Base-by-base conservation (phyloP, 805 yeast genomes). In the Yamadazyma akitaensis region DNA sequence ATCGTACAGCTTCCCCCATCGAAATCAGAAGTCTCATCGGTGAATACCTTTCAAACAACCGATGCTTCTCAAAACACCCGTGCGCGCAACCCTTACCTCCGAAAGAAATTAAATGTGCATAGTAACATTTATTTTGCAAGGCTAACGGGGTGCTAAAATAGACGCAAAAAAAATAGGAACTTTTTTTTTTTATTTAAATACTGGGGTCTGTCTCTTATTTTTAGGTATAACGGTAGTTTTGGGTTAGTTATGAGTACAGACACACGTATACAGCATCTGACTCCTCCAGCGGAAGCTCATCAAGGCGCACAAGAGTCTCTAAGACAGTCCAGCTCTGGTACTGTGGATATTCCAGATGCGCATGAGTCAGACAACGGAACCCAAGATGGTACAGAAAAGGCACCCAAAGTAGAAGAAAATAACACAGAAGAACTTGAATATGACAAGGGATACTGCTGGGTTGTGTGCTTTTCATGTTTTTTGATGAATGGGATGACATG, bases 401-500 rank as follows among this genome's bases (percentile, higher is more conserved):
- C 24, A 4, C 26, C 14, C 7, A 24, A 41, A 32, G 31, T 19
- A 10, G 37, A 26, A 24, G 31, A 39, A 21, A 14, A 38, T 4
- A 44, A 44, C 31, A 25, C 16, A 2, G 49, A 45, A 19, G 28
- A 40, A 3, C 44, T 48, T 10, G 53, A 51, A 17, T 49, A 54
- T 18, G 91, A 85, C 60, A 84, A 81, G 37, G 89, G 89, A 2
- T 75, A 79, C 47, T 88, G 86, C 1, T 82, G 88, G 85, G 80
- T 84, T 0, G 70, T 82, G 17, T 75, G 78, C 12, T 49, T 76
- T 13, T 79, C 81, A 12, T 73, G 78, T 3, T 65, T 72, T 25
- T 43, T 80, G 3, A 64, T 80, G 35, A 79, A 80, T 60, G 76
- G 81, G 51, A 70, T 77, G 33, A 77, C 88, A 0, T 85, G 92